Base-by-base conservation (phyloP, 2,329 filamentous ascomycete species). In the Apiospora kogelbergensis region DNA sequence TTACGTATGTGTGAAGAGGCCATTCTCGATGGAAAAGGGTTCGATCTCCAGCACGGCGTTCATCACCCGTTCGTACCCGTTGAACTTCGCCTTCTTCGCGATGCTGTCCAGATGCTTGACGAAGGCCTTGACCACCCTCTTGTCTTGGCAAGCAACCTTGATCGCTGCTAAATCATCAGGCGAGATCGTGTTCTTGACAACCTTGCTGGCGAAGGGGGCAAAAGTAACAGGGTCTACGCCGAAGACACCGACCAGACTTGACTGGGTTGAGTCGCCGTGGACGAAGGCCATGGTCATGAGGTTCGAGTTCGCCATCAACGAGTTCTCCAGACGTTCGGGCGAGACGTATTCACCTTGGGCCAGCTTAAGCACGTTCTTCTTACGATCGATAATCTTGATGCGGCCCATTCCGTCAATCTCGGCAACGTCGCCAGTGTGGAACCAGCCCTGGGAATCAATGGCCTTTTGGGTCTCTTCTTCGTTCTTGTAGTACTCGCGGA, bases 281-380 rank as follows among this genome's bases (percentile, higher is more conserved):
- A 98, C 93, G 78, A 93, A 98, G 2, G 91, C 94, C 77, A 92
- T 91, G 26, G 90, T 88, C 33, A 98, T 83, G 74, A 95, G 90
- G 72, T 89, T 91, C 71, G 90, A 90, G 82, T 92, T 94, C 72
- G 92, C 93, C 71, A 97, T 85, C 80, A 95, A 97, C 44, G 97
- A 92, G 79, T 97, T 98, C 85, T 99, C 96, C 77, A 99, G 93
- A 69, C 95, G 93, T 83, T 99, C 96, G 17, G 96, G 96, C 1
- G 95, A 97, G 76, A 99, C 94, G 82, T 99, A 99, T 83, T 99
- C 96, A 80, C 96, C 96, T 81, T 99, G 96, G 0, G 95, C 91
- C 68, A 99, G 89, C 87, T 99, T 99, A 78, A 99, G 89, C n/a
- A 99, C 93, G 82, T 98, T 98, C 91, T 99, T 99, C 83, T 94